A percentile compares a stretch with the other conserved stretches of the same genome.
phyloP scores from a whole-genome alignment of 805 yeast genomes.

The Ascoidea rubescens region DNA sequence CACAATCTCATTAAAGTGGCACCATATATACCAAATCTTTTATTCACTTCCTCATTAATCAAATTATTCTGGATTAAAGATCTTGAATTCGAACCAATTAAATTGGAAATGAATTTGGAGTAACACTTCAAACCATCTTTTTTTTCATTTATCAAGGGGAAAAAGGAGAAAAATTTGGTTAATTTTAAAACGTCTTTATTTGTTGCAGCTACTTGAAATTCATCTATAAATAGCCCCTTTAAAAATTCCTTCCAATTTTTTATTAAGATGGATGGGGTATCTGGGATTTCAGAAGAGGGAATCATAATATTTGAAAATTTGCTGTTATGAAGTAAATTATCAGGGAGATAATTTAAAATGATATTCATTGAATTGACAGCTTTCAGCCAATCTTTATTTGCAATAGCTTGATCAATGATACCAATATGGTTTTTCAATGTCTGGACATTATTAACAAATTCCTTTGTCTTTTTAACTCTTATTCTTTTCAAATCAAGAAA shows the following conservation, averaged over 20 bases:
- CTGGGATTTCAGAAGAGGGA: constrained; percentile 80
- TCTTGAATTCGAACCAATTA: constrained; percentile 70
- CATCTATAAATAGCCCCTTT: constrained; percentile 38
- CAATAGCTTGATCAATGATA: constrained; percentile 56
- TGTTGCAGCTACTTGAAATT: constrained; percentile 60
- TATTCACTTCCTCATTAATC: constrained; percentile 29
- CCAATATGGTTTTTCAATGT: constrained; percentile 50
- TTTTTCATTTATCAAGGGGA: constrained; percentile 72
- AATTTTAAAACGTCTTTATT: constrained; percentile 51
- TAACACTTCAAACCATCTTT: constrained; percentile 66
- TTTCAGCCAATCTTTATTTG: constrained; percentile 52
- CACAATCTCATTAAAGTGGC: constrained; percentile 53
- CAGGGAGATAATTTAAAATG: constrained; percentile 39
- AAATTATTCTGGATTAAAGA: constrained; percentile 19
- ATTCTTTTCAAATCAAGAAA: constrained; percentile 56
- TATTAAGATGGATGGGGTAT: constrained; percentile 48
- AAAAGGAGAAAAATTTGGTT: constrained; percentile 70
- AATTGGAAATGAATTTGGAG: constrained; percentile 74
- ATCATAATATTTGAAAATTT: constrained; percentile 67
- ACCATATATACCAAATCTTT: constrained; percentile 39
- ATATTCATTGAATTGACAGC: constrained; percentile 57
- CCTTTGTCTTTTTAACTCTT: constrained; percentile 45
- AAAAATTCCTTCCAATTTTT: constrained; percentile 45
- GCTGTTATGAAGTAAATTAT: constrained; percentile 36
- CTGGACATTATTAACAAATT: constrained; percentile 53